Percentiles rank a stretch among this genome's conserved stretches.
These are phyloP conservation scores for Penicillium soppii DNA, from an alignment of 495 filamentous ascomycete species.

Conservation along the genomic window DNA sequence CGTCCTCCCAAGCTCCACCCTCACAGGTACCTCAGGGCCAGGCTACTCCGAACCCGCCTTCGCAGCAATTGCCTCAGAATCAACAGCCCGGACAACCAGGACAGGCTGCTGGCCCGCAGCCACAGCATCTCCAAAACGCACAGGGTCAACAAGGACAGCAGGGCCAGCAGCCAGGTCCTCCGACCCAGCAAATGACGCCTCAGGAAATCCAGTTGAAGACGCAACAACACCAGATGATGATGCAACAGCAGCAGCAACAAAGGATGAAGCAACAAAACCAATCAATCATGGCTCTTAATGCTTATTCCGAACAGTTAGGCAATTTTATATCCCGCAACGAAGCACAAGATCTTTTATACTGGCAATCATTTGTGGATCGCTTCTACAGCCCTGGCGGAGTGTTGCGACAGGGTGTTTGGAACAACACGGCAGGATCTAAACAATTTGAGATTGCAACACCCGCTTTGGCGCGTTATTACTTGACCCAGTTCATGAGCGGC, in stretches of 20 bases:
- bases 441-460: constrained; percentile 76
- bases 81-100: constrained; percentile 39
- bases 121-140: constrained; percentile 41
- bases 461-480: constrained; percentile 75
- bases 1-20: constrained; percentile 39
- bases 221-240: constrained; percentile 50
- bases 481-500: constrained; percentile 80
- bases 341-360: constrained; percentile 63
- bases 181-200: constrained; percentile 40
- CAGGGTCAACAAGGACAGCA: constrained; percentile 39
- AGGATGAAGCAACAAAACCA: constrained; percentile 55
- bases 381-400: constrained; percentile 74
- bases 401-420: constrained; percentile 62
- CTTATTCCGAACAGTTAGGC: constrained; percentile 70
- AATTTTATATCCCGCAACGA: constrained; percentile 56
- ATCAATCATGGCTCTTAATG: constrained; percentile 61
- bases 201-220: constrained; percentile 46
- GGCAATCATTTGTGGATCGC: constrained; percentile 70
- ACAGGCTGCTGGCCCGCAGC: constrained; percentile 38
- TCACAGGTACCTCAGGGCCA: constrained; percentile 48
- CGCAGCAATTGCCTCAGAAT: constrained; percentile 48
- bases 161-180: constrained; percentile 41
- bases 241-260: constrained; percentile 38
- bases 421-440: constrained; percentile 54
- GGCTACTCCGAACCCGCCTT: constrained; percentile 42